phyloP scores from a whole-genome alignment of 23 red algal species.

The Gracilaria caudata region DNA sequence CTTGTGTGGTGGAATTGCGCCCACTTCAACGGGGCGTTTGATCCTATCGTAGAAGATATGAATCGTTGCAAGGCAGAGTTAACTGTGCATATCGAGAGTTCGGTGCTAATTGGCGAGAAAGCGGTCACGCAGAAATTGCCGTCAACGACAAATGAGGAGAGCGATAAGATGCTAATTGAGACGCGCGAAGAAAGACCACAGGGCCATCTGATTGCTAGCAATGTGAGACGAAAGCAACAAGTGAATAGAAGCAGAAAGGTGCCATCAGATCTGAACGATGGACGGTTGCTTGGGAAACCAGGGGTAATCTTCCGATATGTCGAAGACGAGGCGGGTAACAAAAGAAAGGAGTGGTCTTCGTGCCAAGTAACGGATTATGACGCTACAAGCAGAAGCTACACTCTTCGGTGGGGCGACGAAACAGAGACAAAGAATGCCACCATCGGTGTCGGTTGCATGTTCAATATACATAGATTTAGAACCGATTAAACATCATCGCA shows the following conservation, averaged over 20 bases:
- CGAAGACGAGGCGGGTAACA: background rate
- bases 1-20: constrained; percentile 82
- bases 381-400: constrained; percentile 12
- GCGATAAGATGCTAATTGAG: background rate
- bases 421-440: constrained; percentile 24
- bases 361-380: constrained; percentile 12
- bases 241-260: background rate
- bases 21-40: constrained; percentile 54
- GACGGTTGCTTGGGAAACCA: constrained; percentile 41
- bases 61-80: constrained; percentile 12
- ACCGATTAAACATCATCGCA: background rate
- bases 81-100: background rate
- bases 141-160: background rate
- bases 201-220: background rate
- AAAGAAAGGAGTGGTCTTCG: constrained; percentile 29
- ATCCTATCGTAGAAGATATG: constrained; percentile 27
- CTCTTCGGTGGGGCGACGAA: constrained; percentile 29
- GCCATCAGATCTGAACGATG: constrained; percentile 25
- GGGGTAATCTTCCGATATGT: constrained; percentile 35
- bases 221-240: background rate
- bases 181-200: background rate
- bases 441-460: constrained; percentile 21
- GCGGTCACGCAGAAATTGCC: background rate
- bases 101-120: background rate
- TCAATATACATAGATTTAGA: constrained; percentile 44